Evolutionary conservation across 441 rosid species (phyloP).

Genomic region (Dalechampia spathulata): DNA sequence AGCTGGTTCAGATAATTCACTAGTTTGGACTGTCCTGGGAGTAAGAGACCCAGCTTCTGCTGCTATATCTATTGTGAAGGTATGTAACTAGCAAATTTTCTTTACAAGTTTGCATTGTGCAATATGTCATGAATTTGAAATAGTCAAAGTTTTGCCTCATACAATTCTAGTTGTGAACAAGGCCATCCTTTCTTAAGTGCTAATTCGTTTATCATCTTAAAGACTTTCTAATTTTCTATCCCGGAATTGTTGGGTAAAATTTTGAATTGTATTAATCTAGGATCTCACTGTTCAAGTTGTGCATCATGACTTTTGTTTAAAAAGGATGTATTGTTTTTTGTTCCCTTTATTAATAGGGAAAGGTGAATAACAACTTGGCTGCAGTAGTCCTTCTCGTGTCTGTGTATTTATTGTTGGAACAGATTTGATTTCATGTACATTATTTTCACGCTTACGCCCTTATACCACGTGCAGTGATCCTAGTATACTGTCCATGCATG

Average conservation of each 20-base stretch:
- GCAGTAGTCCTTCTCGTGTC: background rate
- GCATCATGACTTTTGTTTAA: no score
- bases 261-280: no score
- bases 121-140: constrained; percentile 1
- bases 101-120: background rate
- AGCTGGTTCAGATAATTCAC: constrained; percentile 97
- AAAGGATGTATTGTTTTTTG: no score
- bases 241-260: background rate
- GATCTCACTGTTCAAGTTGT: no score
- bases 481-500: no score
- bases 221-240: background rate
- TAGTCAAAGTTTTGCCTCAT: background rate
- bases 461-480: no score
- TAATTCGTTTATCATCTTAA: background rate
- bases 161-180: background rate
- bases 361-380: background rate
- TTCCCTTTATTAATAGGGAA: no score
- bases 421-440: background rate
- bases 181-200: background rate
- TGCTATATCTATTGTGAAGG: constrained; percentile 92
- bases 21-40: constrained; percentile 97
- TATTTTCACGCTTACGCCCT: background rate
- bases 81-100: constrained; percentile 14
- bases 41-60: constrained; percentile 96
- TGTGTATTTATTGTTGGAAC: background rate